Percentiles rank a stretch among this genome's conserved stretches.
Conservation (phyloP, 345 rosid species). For the Lumnitzera littorea region DNA sequence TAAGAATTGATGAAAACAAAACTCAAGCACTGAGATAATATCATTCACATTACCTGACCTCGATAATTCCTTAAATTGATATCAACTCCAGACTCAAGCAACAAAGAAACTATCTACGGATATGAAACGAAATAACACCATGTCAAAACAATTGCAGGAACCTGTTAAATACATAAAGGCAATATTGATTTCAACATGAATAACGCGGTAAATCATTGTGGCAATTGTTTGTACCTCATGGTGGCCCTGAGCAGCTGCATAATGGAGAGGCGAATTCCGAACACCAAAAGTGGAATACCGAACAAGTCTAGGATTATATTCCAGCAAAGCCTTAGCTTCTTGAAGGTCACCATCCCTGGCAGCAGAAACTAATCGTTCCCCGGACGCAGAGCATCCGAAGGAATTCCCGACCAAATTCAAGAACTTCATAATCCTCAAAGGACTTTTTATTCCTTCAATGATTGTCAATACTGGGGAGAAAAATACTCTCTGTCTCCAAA, state of each 20-base stretch:
- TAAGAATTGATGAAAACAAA: not conserved
- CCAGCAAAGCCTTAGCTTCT: slow-evolving; percentile 90
- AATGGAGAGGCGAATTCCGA: slow-evolving; percentile 92
- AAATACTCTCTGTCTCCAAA: no score
- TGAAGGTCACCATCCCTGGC: slow-evolving; percentile 98
- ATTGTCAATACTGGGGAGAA: no score
- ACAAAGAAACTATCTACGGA: slow-evolving; percentile 73
- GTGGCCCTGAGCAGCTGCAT: slow-evolving; percentile 98
- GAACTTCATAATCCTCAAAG: slow-evolving; percentile 46
- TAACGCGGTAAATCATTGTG: not conserved
- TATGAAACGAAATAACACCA: slow-evolving; percentile 14
- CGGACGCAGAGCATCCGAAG: slow-evolving; percentile 98
- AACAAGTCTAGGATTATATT: slow-evolving; percentile 88
- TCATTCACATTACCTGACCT: slow-evolving; percentile 63
- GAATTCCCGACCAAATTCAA: slow-evolving; percentile 87
- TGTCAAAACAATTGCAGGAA: not conserved
- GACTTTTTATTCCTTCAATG: no score
- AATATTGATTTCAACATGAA: not conserved
- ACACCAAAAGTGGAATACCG: slow-evolving; percentile 93
- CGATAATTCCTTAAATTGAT: slow-evolving; percentile 95
- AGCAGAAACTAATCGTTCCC: slow-evolving; percentile 93
- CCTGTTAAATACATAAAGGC: not conserved
- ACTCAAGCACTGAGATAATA: not conserved
- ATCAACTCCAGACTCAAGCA: slow-evolving; percentile 97
- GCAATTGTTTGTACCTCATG: slow-evolving; percentile 56